phyloP scores from a whole-genome alignment of 139 green algal genomes.

The Trebouxia sp. region DNA sequence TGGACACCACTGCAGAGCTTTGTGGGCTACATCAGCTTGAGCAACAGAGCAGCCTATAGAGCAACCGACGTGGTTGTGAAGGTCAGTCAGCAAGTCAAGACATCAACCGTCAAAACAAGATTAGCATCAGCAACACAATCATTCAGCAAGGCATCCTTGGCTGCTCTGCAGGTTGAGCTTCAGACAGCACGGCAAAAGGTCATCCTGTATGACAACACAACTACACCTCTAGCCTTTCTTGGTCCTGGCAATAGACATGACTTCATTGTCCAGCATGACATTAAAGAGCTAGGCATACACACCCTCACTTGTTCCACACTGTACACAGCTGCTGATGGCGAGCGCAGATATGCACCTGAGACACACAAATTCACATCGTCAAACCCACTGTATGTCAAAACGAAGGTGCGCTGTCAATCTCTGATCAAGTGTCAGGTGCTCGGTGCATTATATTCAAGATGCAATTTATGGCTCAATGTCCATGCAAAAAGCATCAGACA shows the following conservation, averaged over 20 bases:
- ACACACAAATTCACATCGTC: conserved; percentile 64
- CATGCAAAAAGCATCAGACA: too few relatives aligned
- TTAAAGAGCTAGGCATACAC: conserved; percentile 67
- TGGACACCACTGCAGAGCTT: conserved; percentile 32
- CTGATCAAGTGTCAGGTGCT: too few relatives aligned
- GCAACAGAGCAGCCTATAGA: conserved; percentile 29
- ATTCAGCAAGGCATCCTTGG: too few relatives aligned
- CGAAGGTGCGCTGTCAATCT: conserved; percentile 44
- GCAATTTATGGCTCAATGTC: too few relatives aligned
- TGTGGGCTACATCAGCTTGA: conserved; percentile 41
- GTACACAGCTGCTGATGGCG: conserved; percentile 45
- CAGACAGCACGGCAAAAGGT: conserved; percentile 40
- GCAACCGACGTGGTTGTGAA: conserved; percentile 33
- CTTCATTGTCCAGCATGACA: conserved; percentile 61
- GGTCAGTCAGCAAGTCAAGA: too few relatives aligned
- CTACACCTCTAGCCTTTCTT: conserved; percentile 38
- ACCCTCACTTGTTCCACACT: conserved; percentile 56
- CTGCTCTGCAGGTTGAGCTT: conserved; percentile 50
- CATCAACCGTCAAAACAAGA: too few relatives aligned
- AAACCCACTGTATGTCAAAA: conserved; percentile 71
- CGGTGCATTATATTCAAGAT: too few relatives aligned
- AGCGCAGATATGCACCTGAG: conserved; percentile 58
- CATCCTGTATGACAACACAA: conserved; percentile 46
- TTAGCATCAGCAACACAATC: too few relatives aligned
- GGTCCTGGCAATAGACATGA: conserved; percentile 52